phyloP scores from a whole-genome alignment of 176 grass and related monocot species.

The Oryza glaberrima region DNA sequence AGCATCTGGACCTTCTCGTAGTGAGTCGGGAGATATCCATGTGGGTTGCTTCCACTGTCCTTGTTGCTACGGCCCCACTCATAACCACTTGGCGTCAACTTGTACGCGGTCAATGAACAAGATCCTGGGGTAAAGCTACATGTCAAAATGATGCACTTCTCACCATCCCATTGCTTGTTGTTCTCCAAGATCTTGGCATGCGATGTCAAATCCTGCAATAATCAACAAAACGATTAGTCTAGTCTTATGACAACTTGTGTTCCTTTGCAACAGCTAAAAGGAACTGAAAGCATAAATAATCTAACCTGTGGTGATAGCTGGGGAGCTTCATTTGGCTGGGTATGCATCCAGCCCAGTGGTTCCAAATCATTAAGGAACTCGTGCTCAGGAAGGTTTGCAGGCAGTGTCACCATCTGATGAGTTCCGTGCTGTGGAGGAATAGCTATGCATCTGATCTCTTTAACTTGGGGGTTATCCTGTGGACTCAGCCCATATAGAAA shows the following conservation, averaged over 20 bases:
- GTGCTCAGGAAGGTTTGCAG: slow-evolving; percentile 90
- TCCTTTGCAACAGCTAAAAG: background rate
- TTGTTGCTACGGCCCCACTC: slow-evolving; percentile 98
- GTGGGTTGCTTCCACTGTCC: slow-evolving; percentile 97
- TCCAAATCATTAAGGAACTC: slow-evolving; percentile 96
- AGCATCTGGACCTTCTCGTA: slow-evolving; percentile 99
- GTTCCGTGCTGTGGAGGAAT: slow-evolving; percentile 93
- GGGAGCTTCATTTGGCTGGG: slow-evolving; percentile 95
- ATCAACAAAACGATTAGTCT: slow-evolving; percentile 23
- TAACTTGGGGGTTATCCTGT: slow-evolving; percentile 96
- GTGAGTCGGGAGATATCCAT: slow-evolving; percentile 93
- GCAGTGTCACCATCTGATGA: slow-evolving; percentile 94
- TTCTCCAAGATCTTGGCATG: slow-evolving; percentile 84
- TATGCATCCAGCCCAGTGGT: slow-evolving; percentile 97
- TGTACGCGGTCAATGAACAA: slow-evolving; percentile 95
- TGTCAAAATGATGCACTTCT: slow-evolving; percentile 98
- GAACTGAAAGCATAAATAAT: background rate
- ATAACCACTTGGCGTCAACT: slow-evolving; percentile 88
- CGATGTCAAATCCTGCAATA: slow-evolving; percentile 80
- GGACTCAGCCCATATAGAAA: slow-evolving; percentile 91
- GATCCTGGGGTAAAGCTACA: slow-evolving; percentile 97
- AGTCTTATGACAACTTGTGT: background rate
- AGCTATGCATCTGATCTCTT: slow-evolving; percentile 95
- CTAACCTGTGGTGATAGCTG: slow-evolving; percentile 95
- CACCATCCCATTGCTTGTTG: slow-evolving; percentile 97